Conservation (phyloP, 306 rosid species). For the Inga leiocalycina region DNA sequence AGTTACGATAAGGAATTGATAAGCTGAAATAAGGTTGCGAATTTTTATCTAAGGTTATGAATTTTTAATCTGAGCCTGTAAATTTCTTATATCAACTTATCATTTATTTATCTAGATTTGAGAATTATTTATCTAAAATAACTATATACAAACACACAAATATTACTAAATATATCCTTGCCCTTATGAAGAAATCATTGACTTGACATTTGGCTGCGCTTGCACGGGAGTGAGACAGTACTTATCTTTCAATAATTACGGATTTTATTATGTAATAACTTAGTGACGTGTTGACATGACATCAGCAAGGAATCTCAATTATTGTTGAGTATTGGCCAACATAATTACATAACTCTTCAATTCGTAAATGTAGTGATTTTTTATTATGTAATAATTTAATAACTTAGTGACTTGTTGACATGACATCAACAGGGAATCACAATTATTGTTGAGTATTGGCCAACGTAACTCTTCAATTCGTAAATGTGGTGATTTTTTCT, state of each 20-base stretch:
- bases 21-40: no score
- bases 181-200: not conserved
- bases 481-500: not conserved
- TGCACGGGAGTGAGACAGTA: not conserved
- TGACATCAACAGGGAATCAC: slow-evolving; percentile 24
- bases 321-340: not conserved
- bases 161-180: not conserved
- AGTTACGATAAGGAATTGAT: no score
- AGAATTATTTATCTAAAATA: no score
- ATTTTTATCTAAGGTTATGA: no score
- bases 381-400: not conserved
- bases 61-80: no score
- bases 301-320: slow-evolving; percentile 27
- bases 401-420: not conserved
- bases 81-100: no score
- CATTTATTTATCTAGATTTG: no score
- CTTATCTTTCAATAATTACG: not conserved
- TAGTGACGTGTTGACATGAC: not conserved
- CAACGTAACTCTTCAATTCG: not conserved
- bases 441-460: not conserved
- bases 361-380: not conserved
- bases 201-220: not conserved
- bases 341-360: not conserved
- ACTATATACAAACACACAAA: not conserved
- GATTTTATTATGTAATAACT: not conserved